A percentile compares a stretch with the other conserved stretches of the same genome.
phyloP scores from a whole-genome alignment of 768 basidiomycete species.

The Thelephora ganbajun region DNA sequence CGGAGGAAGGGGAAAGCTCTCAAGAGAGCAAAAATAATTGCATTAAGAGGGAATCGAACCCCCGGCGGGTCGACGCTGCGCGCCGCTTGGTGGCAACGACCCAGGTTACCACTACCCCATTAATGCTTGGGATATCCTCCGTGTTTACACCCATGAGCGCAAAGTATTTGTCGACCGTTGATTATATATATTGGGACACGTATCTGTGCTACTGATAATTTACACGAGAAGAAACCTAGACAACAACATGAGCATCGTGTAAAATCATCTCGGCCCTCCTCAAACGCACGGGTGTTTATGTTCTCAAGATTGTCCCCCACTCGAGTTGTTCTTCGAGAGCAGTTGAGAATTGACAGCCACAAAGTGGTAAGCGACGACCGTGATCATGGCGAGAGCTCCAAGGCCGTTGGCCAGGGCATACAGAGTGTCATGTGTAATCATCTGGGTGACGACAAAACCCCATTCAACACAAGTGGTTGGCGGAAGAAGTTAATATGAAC shows the following conservation, averaged over 20 bases:
- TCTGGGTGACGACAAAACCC: conserved; percentile 18
- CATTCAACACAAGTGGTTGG: not conserved
- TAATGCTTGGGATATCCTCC: conserved; percentile 16
- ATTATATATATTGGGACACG: no score
- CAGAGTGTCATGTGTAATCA: conserved; percentile 75
- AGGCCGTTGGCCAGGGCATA: conserved; percentile 74
- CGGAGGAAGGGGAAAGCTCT: no score
- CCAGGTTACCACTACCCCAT: conserved; percentile 23
- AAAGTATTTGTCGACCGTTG: no score
- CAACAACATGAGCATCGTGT: no score
- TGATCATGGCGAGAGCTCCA: conserved; percentile 75
- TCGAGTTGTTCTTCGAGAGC: conserved; percentile 16
- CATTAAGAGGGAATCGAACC: conserved; percentile 84
- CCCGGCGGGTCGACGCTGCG: conserved; percentile 55
- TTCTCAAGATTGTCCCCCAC: not conserved
- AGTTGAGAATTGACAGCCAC: conserved; percentile 68
- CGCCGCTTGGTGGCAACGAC: conserved; percentile 14
- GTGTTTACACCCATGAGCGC: no score
- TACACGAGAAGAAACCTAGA: no score
- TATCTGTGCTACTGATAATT: no score
- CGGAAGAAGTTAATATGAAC: not conserved
- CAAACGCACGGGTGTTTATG: no score
- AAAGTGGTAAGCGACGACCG: conserved; percentile 83
- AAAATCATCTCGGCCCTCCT: no score
- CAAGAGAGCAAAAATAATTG: conserved; percentile 16